Conservation (phyloP, 2,329 filamentous ascomycete species). For the Claviceps maximensis region DNA sequence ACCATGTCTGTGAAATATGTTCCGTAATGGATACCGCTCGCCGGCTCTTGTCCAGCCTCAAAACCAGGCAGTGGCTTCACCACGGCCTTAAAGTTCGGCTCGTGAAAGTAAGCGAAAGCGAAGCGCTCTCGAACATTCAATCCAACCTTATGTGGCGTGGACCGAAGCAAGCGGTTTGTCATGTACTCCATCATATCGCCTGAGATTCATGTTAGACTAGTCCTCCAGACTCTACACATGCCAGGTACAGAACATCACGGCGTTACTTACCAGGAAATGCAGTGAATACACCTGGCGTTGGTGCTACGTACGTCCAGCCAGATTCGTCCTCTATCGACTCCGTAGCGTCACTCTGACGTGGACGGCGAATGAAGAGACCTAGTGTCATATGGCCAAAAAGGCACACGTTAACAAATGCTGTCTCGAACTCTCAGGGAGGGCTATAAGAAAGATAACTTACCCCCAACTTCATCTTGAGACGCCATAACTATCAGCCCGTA, state of each 20-base stretch:
- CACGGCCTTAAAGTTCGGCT: constrained; percentile 34
- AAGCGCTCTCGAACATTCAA: constrained; percentile 33
- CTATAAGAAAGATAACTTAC: constrained; percentile 12
- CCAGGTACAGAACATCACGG: neutral
- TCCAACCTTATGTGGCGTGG: constrained; percentile 37
- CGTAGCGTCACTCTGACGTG: constrained; percentile 22
- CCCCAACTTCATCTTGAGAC: constrained; percentile 35
- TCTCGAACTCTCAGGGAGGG: neutral
- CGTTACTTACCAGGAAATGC: constrained; percentile 30
- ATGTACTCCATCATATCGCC: constrained; percentile 41
- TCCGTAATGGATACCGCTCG: constrained; percentile 35
- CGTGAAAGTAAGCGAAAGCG: constrained; percentile 37
- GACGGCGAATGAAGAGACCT: constrained; percentile 33
- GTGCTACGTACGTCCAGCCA: constrained; percentile 35
- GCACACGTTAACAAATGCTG: neutral
- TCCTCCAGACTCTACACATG: neutral
- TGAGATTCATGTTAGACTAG: constrained; percentile 6
- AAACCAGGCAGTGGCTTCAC: constrained; percentile 28
- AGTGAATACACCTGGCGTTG: constrained; percentile 29
- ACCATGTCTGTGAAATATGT: constrained; percentile 40
- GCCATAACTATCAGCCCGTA: constrained; percentile 38
- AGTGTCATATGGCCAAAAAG: constrained; percentile 3
- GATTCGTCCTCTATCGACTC: constrained; percentile 30
- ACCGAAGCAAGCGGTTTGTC: constrained; percentile 30
- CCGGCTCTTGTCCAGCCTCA: constrained; percentile 16